Evolutionary conservation across 148 eudicot genomes (phyloP).

Genomic region (Pharnaceum exiguum): DNA sequence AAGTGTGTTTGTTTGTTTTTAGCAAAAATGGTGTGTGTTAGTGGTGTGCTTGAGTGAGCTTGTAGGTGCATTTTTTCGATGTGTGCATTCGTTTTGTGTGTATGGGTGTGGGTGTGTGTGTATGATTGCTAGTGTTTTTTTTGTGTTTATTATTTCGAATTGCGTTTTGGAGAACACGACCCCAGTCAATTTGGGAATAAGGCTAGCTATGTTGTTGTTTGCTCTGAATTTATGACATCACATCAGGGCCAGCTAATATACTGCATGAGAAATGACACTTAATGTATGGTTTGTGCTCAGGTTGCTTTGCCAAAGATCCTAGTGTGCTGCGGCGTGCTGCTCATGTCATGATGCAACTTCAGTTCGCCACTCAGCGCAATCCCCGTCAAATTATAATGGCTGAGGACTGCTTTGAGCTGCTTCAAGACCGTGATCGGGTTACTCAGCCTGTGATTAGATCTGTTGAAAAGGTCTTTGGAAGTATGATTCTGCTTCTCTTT

Average conservation of each 20-base stretch:
- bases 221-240: background rate
- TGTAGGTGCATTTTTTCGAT: no score
- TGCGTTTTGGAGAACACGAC: no score
- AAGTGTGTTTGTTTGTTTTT: no score
- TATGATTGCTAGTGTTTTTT: no score
- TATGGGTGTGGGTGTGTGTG: no score
- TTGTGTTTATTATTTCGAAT: no score
- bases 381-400: conserved; percentile 75
- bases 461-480: conserved; percentile 73
- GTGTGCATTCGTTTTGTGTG: no score
- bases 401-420: conserved; percentile 80
- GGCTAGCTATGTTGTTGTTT: background rate
- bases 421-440: conserved; percentile 46
- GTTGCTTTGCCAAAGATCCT: conserved; percentile 90
- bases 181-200: no score
- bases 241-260: background rate
- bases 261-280: background rate
- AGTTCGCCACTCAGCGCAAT: conserved; percentile 58
- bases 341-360: conserved; percentile 75
- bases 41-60: no score
- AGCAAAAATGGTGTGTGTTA: no score
- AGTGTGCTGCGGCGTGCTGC: conserved; percentile 66
- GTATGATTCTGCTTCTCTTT: conserved; percentile 37
- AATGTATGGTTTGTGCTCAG: conserved; percentile 23
- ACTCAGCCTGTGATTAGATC: conserved; percentile 56